Evolutionary conservation across 306 rosid genomes (phyloP), one percentile per base, ranked within the genome.

Genomic region (Prinsepia uniflora): DNA sequence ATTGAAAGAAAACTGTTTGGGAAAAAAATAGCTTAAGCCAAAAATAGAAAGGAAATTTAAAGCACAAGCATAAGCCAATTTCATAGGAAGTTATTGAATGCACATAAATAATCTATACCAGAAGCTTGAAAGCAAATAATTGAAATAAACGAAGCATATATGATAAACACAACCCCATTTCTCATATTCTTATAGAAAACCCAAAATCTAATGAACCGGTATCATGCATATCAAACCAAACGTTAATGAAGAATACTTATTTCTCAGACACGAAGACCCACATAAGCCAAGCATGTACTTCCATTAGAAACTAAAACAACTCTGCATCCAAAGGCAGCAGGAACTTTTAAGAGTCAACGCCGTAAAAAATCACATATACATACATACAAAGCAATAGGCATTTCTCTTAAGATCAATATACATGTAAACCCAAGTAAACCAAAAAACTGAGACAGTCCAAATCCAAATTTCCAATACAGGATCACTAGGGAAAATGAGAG

Each of bases 261-360:
- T 39, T 39, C 65, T 61, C 46, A 39, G 19, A 61, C 46, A 61
- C 8, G 8, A 39, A 61, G 20, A 17, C 20, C 65, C 20, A 15
- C 65, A 4, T 8, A 17, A 61, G 30, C 64, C 43, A 34, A 59
- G 64, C 64, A 10, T 30, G 34, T 1, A 59, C 9, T 34, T 34
- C 64, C 44, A 34, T 34, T 36, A 59, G 14, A 30, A 34, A 18
- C 19, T 49, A 49, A 14, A 49, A 15, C 55, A 14, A 49, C 17
- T 49, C 18, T 49, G 55, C 19, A 49, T 15, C 55, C 55, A n/a
- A 49, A 15, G 19, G 55, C 19, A 15, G 19, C 64, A 59, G 64
- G 7, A 59, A 34, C 19, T 14, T 59, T 24, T 58, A 4, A 34
- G 6, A 53, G 73, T 70, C 73, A 70, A 70, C 64, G 64, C 64